Base-by-base conservation (phyloP, 169 alveolate species). In the Toxoplasma gondii region DNA sequence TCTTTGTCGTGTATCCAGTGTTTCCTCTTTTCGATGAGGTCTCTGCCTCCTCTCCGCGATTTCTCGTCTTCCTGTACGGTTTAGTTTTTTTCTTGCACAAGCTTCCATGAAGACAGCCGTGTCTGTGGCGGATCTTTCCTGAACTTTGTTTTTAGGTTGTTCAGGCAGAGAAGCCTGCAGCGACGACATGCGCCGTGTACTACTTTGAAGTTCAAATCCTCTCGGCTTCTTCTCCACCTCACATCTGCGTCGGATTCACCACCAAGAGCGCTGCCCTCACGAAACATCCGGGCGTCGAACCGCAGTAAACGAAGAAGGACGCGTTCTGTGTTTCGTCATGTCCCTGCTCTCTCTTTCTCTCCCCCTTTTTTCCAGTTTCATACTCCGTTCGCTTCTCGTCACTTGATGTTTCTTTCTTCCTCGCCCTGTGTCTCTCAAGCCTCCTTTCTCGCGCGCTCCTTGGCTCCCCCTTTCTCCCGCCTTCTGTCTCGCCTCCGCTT, bases 231-330 rank as follows among this genome's bases (percentile, higher is more conserved):
- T 92, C 95, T 36, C 93, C 92, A 12, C 93, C 97, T 16, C 96
- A 94, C 83, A 93, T 96, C 41, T 97, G 96, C n/a, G 96, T 97
- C 36, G 98, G 98, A 34, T 94, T 97, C 93, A 91, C 98, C 31
- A 87, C 96, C 36, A 81, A 88, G 80, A 95, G 95, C 53, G 93
- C 96, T 54, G 96, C 95, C 24, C 93, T 96, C 81, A 97, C 96
- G 70, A 95, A 96, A 49, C 96, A 95, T 43, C 98, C 98, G 19
- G 98, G 98, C 10, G 36, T 92, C 0, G 97, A 97, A 80, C 95
- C 95, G 0, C 64, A 88, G 97, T 96, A 29, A 45, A 88, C 54
- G 53, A 17, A 19, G 24, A 27, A 53, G 44, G 69, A 31, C 27
- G 7, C 90, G 36, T 83, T 31, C 17, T 22, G 9, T 39, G 10